phyloP scores from a whole-genome alignment of 106 monocot species.

The Phalaenopsis aphrodite region DNA sequence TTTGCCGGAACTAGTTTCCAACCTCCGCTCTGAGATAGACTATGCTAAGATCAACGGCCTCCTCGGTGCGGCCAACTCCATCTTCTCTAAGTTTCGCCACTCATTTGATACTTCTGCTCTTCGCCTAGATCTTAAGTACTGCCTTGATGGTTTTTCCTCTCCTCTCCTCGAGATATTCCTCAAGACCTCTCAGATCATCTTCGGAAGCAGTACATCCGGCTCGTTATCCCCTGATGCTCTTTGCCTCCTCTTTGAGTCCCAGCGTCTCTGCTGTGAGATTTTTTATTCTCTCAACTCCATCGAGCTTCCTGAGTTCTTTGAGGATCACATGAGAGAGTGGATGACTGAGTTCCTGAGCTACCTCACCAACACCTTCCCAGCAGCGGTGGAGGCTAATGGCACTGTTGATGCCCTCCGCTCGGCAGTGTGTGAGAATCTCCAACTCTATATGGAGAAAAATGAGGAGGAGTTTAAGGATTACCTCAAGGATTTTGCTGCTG shows the following conservation, averaged over 20 bases:
- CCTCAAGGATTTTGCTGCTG: constrained; percentile 61
- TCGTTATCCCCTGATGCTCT: constrained; percentile 15
- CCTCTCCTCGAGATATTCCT: constrained; percentile 85
- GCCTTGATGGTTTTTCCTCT: constrained; percentile 65
- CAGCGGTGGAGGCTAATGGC: constrained; percentile 55
- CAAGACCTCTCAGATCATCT: constrained; percentile 38
- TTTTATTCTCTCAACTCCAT: constrained; percentile 87
- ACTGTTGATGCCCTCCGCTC: constrained; percentile 61
- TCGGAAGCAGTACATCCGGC: constrained; percentile 11
- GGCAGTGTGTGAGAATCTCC: constrained; percentile 80
- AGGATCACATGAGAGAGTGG: constrained; percentile 98
- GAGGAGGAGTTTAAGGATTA: constrained; percentile 92
- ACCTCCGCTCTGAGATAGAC: constrained; percentile 38
- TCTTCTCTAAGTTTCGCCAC: constrained; percentile 80
- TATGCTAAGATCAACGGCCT: constrained; percentile 54
- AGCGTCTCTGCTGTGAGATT: constrained; percentile 87
- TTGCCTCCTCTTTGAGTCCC: constrained; percentile 59
- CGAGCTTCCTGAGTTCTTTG: constrained; percentile 94
- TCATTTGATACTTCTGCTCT: constrained; percentile 48
- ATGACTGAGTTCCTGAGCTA: constrained; percentile 72
- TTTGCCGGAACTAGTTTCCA: constrained; percentile 70
- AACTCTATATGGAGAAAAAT: constrained; percentile 96
- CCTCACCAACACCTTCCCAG: constrained; percentile 41
- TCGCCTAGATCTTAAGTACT: constrained; percentile 92
- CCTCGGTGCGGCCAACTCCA: constrained; percentile 61